Conservation (phyloP, 495 filamentous ascomycete genomes). For the Annulohypoxylon stygium region DNA sequence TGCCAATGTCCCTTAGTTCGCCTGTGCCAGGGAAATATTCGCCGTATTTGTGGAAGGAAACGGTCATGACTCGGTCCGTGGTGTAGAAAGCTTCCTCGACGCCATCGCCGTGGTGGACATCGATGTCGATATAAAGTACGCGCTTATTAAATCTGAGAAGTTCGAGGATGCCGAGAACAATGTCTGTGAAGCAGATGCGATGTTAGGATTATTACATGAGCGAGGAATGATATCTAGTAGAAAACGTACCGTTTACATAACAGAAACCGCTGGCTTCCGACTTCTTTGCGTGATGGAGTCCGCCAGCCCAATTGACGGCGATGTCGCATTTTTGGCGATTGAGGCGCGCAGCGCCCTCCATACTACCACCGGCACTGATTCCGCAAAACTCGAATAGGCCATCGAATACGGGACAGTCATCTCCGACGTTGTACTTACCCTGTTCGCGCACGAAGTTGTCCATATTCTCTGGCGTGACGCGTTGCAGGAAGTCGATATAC, state of each 20-base stretch:
- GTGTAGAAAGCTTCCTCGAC: slow-evolving; percentile 99
- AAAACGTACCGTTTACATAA: slow-evolving; percentile 88
- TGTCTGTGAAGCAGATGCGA: slow-evolving; percentile 69
- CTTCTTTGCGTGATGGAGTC: slow-evolving; percentile 97
- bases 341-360: slow-evolving; percentile 94
- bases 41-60: slow-evolving; percentile 98
- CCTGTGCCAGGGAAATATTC: slow-evolving; percentile 99
- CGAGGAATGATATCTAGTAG: slow-evolving; percentile 23
- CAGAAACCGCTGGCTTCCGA: slow-evolving; percentile 97
- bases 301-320: slow-evolving; percentile 97
- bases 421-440: slow-evolving; percentile 96
- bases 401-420: slow-evolving; percentile 98
- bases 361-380: slow-evolving; percentile 95
- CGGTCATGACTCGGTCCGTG: slow-evolving; percentile 98
- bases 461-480: slow-evolving; percentile 99
- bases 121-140: slow-evolving; percentile 97
- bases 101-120: slow-evolving; percentile 98
- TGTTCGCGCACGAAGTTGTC: slow-evolving; percentile 92
- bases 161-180: slow-evolving; percentile 95
- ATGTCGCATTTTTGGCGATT: slow-evolving; percentile 97
- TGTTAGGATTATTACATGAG: neutral
- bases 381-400: slow-evolving; percentile 98
- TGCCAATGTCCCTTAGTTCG: slow-evolving; percentile 94
- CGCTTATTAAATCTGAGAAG: slow-evolving; percentile 93
- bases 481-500: slow-evolving; percentile 97